Percentiles rank a stretch among this genome's conserved stretches.
Evolutionary conservation across 495 filamentous ascomycete genomes (phyloP).

Genomic region (Aspergillus sclerotiicarbonarius): DNA sequence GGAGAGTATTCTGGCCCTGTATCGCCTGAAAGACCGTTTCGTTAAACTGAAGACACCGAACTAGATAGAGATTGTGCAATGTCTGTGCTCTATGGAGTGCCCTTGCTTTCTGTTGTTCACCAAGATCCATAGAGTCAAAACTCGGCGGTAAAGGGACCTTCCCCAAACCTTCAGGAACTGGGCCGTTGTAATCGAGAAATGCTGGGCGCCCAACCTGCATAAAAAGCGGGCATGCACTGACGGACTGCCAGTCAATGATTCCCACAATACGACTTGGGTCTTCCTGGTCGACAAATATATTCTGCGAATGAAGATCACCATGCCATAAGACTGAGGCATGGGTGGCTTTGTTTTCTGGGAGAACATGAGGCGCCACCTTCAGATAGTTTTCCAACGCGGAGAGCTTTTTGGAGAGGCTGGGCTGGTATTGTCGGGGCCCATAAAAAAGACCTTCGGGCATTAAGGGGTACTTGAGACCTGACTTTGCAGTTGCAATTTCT

Average conservation of each 20-base stretch:
- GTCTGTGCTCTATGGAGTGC: constrained; percentile 23
- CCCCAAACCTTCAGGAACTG: constrained; percentile 19
- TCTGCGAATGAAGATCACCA: constrained; percentile 24
- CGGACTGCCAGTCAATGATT: constrained; percentile 30
- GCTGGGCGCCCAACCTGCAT: constrained; percentile 23
- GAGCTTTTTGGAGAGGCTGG: constrained; percentile 23
- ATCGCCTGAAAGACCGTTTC: constrained; percentile 23
- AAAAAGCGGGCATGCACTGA: constrained; percentile 22
- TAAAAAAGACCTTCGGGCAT: constrained; percentile 26
- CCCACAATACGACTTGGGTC: constrained; percentile 22
- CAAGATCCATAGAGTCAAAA: constrained; percentile 21
- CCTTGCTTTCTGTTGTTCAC: constrained; percentile 25
- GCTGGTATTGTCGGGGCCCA: constrained; percentile 27
- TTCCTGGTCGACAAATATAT: constrained; percentile 28
- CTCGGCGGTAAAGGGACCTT: constrained; percentile 21
- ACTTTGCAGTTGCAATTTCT: constrained; percentile 23
- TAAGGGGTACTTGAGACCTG: constrained; percentile 21
- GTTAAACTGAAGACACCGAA: constrained; percentile 22
- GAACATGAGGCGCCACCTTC: constrained; percentile 19
- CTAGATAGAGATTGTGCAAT: constrained; percentile 27
- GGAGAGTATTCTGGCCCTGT: constrained; percentile 25
- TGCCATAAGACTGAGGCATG: constrained; percentile 26
- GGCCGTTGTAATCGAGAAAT: constrained; percentile 27
- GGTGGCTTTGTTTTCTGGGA: constrained; percentile 19
- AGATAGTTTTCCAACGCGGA: constrained; percentile 24